Base-by-base conservation (phyloP, 495 filamentous ascomycete species). In the Annulohypoxylon stygium region DNA sequence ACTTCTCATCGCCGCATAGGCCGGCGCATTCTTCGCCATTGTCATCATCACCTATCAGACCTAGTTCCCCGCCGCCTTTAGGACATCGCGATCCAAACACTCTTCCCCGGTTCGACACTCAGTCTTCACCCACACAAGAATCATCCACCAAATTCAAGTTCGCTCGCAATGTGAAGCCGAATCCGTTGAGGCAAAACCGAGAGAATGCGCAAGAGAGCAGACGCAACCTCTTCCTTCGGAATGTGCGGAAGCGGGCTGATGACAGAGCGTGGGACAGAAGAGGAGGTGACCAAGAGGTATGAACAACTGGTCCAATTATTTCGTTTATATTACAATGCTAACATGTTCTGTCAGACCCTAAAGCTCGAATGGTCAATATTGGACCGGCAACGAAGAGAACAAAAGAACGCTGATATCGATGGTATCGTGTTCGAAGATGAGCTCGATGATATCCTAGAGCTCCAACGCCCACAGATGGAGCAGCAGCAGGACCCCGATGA, bases 261-360 rank as follows among this genome's bases (percentile, higher is more conserved):
- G 89, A 93, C 12, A 84, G 80, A 75, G 75, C 86, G 79, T 88
- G 90, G 87, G 78, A 90, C 80, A 65, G 88, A 79, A 84, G 93
- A 82, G 88, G 89, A 43, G 83, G 93, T 1, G 92, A 93, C 51
- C 93, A 97, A 65, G 91, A 97, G 86, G 89, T 97, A 83, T 30
- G 81, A 76, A 34, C 30, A 0, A 11, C 18, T 53, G 51, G 26
- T 5, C 34, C 2, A 11, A 9, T 16, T 18, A 20, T 50, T 30
- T 37, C 4, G n/a, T 43, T 3, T 6, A 43, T 41, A 16, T 10
- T n/a, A 26, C 1, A 12, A 43, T 64, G 47, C 65, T 80, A 63
- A 81, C 63, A 10, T n/a, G n/a, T 25, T n/a, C 12, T 25, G 11
- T 55, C 30, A 88, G 86, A 77, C 86, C 4, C 74, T 87, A 10